Conservation (phyloP, 805 yeast species). For the Ogataea chonburiensis region DNA sequence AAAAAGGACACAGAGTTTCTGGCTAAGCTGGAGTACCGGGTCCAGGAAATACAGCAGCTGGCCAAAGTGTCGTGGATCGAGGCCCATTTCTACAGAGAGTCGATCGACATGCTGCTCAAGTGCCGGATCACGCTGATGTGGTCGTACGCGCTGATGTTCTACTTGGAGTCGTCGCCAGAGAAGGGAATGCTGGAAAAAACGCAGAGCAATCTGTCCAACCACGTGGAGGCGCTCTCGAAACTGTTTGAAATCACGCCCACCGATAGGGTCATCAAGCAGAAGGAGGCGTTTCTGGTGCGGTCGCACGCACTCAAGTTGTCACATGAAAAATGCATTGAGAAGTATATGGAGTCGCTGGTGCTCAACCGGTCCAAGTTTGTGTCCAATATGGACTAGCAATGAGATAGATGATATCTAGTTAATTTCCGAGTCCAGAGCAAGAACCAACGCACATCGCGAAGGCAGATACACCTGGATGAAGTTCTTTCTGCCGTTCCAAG, state of each 20-base stretch:
- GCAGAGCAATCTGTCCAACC: constrained; percentile 25
- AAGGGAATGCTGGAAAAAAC: constrained; percentile 58
- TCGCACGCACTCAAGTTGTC: constrained; percentile 23
- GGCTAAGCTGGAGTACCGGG: constrained; percentile 58
- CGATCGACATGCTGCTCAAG: constrained; percentile 59
- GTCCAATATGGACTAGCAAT: no score
- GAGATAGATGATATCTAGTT: no score
- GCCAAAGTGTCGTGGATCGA: constrained; percentile 80
- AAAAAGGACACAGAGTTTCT: constrained; percentile 67
- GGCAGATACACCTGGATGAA: constrained; percentile 80
- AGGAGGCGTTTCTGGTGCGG: constrained; percentile 24
- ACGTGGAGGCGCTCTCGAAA: constrained; percentile 34
- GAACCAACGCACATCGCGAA: constrained; percentile 63
- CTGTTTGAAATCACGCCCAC: constrained; percentile 35
- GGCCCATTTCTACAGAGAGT: constrained; percentile 76
- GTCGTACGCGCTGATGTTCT: constrained; percentile 83
- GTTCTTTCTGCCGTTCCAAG: constrained; percentile 80
- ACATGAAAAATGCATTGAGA: constrained; percentile 25
- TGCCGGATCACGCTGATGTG: constrained; percentile 83
- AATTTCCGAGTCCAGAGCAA: constrained; percentile 44
- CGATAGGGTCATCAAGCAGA: constrained; percentile 27
- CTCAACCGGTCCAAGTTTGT: constrained; percentile 3
- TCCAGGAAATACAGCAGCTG: constrained; percentile 62
- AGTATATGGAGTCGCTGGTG: constrained; percentile 26
- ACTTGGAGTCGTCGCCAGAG: constrained; percentile 42